phyloP scores from a whole-genome alignment of 495 filamentous ascomycete species.

The Penicillium diatomitis region DNA sequence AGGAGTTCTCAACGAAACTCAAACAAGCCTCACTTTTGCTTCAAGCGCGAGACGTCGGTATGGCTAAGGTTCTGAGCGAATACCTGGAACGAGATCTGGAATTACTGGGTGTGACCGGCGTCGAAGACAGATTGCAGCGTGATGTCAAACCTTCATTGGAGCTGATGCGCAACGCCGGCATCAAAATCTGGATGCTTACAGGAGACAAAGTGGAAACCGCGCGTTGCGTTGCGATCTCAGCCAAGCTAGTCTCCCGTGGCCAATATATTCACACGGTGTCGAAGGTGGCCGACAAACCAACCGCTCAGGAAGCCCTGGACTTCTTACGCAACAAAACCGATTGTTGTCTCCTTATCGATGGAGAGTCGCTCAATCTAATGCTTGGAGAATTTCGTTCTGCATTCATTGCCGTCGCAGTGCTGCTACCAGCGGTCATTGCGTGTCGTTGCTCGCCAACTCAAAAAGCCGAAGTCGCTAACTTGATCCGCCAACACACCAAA shows the following conservation, averaged over 20 bases:
- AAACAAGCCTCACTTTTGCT: slow-evolving; percentile 73
- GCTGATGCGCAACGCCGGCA: slow-evolving; percentile 92
- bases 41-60: slow-evolving; percentile 65
- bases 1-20: slow-evolving; percentile 66
- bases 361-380: slow-evolving; percentile 77
- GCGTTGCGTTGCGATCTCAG: slow-evolving; percentile 87
- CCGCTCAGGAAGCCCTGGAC: slow-evolving; percentile 76
- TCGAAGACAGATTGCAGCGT: slow-evolving; percentile 91
- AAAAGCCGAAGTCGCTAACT: slow-evolving; percentile 83
- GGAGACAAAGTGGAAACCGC: slow-evolving; percentile 99
- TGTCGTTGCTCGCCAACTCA: slow-evolving; percentile 97
- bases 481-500: slow-evolving; percentile 86
- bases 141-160: slow-evolving; percentile 95
- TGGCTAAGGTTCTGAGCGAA: slow-evolving; percentile 69
- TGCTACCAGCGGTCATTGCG: slow-evolving; percentile 84
- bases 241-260: slow-evolving; percentile 86
- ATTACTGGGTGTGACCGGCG: slow-evolving; percentile 89
- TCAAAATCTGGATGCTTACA: slow-evolving; percentile 99
- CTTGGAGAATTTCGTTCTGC: slow-evolving; percentile 68
- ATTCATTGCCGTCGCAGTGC: slow-evolving; percentile 84
- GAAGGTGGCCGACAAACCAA: slow-evolving; percentile 48
- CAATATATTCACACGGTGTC: slow-evolving; percentile 94
- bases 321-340: slow-evolving; percentile 81
- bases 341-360: slow-evolving; percentile 90
- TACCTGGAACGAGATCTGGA: slow-evolving; percentile 85